A percentile compares a stretch with the other conserved stretches of the same genome.
phyloP scores from a whole-genome alignment of 139 green algal species.

The Pleodorina starrii region DNA sequence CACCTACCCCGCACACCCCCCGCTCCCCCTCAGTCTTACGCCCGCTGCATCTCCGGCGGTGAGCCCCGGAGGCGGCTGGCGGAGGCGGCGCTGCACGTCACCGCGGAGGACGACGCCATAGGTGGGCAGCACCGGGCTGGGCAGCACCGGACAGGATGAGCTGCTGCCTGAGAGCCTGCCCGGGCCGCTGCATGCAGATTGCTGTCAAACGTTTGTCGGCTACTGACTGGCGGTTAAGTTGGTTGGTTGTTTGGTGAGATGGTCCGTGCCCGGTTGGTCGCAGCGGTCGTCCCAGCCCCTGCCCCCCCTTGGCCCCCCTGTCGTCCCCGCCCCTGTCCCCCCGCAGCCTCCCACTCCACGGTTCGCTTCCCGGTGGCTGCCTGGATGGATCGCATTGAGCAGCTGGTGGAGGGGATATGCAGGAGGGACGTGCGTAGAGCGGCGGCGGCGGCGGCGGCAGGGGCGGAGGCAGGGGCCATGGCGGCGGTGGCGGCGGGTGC shows the following conservation, averaged over 20 bases:
- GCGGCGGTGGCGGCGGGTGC: not conserved
- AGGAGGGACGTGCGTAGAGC: not conserved
- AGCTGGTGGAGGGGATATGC: conserved; percentile 8
- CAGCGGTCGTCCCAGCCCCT: too few relatives aligned
- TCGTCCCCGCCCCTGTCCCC: not conserved
- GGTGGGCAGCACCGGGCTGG: too few relatives aligned
- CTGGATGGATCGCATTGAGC: conserved; percentile 54
- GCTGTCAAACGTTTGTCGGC: too few relatives aligned
- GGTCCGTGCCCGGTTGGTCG: too few relatives aligned
- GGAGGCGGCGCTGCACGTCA: conserved; percentile 53
- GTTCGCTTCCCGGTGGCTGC: conserved; percentile 58
- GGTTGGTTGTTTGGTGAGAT: too few relatives aligned
- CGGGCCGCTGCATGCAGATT: too few relatives aligned
- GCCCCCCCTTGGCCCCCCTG: not conserved
- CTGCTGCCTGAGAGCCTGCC: too few relatives aligned
- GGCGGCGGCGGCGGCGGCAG: not conserved
- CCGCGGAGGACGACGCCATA: conserved; percentile 62
- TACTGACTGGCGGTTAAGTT: too few relatives aligned
- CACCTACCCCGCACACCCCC: too few relatives aligned
- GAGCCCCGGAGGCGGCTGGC: conserved; percentile 51
- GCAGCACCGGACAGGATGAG: too few relatives aligned
- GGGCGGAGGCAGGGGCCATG: too few relatives aligned
- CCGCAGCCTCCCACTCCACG: conserved; percentile 56
- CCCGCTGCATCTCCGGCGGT: conserved; percentile 17
- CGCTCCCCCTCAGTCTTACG: too few relatives aligned